These are phyloP conservation scores for Sicyos baderoa DNA, from an alignment of 306 rosid species.

Conservation along the genomic window DNA sequence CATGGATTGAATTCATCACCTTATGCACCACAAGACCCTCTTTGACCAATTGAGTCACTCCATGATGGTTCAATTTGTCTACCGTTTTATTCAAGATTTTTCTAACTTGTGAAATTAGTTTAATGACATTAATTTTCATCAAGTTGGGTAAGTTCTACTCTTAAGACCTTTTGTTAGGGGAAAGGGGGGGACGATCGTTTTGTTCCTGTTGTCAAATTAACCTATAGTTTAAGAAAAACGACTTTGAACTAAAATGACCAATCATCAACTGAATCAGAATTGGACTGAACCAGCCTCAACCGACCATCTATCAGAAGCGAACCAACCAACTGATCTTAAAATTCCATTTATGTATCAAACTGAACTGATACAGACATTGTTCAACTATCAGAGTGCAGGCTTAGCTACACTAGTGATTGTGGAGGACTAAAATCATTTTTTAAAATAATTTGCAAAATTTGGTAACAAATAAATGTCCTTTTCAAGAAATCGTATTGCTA, in stretches of 20 bases:
- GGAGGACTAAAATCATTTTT: not conserved
- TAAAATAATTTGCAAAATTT: not conserved
- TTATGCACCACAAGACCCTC: too few relatives aligned
- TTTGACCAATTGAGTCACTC: too few relatives aligned
- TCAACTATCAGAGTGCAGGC: too few relatives aligned
- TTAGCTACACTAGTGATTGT: not conserved
- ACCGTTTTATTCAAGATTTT: slow-evolving; percentile 5
- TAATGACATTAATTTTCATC: not conserved
- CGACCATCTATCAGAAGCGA: not conserved
- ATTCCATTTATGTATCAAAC: not conserved
- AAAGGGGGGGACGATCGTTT: not conserved
- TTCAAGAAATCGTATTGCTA: not conserved
- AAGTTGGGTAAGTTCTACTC: not conserved
- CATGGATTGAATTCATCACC: too few relatives aligned
- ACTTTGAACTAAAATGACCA: not conserved
- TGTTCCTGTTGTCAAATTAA: not conserved
- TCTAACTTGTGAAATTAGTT: slow-evolving; percentile 12
- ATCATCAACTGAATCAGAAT: not conserved
- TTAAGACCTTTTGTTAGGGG: not conserved
- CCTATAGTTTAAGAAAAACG: not conserved
- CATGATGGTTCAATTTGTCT: not conserved
- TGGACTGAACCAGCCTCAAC: not conserved
- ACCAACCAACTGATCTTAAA: not conserved
- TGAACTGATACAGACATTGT: not conserved
- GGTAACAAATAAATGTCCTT: not conserved